Percentiles rank a stretch among this genome's conserved stretches.
Conservation (phyloP, 305 asterid genomes). For the Fraxinus dipetala region DNA sequence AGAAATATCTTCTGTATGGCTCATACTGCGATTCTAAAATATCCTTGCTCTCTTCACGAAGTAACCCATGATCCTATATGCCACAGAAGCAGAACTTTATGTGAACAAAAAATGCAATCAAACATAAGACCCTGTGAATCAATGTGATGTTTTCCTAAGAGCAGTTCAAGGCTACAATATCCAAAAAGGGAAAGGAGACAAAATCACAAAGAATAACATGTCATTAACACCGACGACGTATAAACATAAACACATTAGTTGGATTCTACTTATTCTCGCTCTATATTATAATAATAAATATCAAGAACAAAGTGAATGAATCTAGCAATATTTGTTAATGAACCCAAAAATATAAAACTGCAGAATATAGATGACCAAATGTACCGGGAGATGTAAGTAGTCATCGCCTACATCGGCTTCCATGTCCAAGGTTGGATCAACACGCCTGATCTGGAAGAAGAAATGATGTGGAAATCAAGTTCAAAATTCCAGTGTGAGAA, state of each 20-base stretch:
- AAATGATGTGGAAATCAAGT: slow-evolving; percentile 12
- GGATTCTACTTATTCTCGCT: not conserved
- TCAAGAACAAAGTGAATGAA: slow-evolving; percentile 12
- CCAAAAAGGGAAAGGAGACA: not conserved
- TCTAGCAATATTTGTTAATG: slow-evolving; percentile 7
- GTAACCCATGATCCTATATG: slow-evolving; percentile 81
- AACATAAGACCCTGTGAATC: slow-evolving; percentile 6
- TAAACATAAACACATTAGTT: slow-evolving; percentile 5
- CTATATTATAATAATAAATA: slow-evolving; percentile 1
- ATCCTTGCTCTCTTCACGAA: slow-evolving; percentile 58
- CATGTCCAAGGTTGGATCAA: slow-evolving; percentile 94
- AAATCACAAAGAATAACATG: not conserved
- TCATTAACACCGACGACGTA: slow-evolving; percentile 9
- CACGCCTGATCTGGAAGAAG: slow-evolving; percentile 72
- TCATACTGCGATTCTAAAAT: slow-evolving; percentile 72
- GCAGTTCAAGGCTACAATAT: not conserved
- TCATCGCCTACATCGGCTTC: slow-evolving; percentile 97
- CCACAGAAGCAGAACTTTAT: slow-evolving; percentile 9
- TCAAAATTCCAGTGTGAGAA: slow-evolving; percentile 21
- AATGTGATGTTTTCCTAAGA: not conserved
- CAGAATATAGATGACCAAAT: slow-evolving; percentile 22
- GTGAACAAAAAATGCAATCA: slow-evolving; percentile 14
- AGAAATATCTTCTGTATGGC: slow-evolving; percentile 75
- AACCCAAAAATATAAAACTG: slow-evolving; percentile 22
- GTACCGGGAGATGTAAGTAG: slow-evolving; percentile 86